Percentiles rank a stretch among this genome's conserved stretches.
Evolutionary conservation across 2,329 filamentous ascomycete genomes (phyloP).

Genomic region (Nemania sp.): DNA sequence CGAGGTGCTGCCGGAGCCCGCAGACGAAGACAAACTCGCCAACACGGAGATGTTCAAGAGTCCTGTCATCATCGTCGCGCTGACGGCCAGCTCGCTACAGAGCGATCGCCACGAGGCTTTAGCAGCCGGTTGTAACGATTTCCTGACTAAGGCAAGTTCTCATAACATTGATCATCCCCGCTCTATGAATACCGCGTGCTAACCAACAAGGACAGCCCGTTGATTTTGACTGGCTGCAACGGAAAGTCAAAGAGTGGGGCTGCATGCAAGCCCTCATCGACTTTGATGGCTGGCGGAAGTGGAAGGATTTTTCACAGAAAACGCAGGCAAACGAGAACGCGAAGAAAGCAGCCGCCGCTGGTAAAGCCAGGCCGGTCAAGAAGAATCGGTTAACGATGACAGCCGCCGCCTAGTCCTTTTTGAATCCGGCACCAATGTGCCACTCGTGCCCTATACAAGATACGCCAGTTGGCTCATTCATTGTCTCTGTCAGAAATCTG

Average conservation of each 20-base stretch:
- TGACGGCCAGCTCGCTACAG: constrained; percentile 92
- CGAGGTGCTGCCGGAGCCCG: constrained; percentile 52
- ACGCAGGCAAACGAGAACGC: constrained; percentile 48
- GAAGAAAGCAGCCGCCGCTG: constrained; percentile 47
- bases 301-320: constrained; percentile 78
- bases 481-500: not conserved
- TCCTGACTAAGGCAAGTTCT: constrained; percentile 83
- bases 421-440: too few relatives aligned
- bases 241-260: constrained; percentile 99
- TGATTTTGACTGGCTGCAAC: constrained; percentile 95
- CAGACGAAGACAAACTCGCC: constrained; percentile 70
- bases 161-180: not conserved
- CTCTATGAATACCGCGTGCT: not conserved
- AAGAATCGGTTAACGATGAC: constrained; percentile 50
- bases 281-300: constrained; percentile 96
- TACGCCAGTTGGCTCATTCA: not conserved
- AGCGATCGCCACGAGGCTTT: constrained; percentile 94
- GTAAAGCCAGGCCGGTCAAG: constrained; percentile 46
- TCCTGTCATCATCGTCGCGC: constrained; percentile 94
- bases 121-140: constrained; percentile 96
- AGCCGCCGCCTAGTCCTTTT: constrained; percentile 31
- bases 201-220: constrained; percentile 69
- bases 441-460: not conserved
- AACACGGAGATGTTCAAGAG: constrained; percentile 83
- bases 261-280: constrained; percentile 99